Base-by-base conservation (phyloP, 257 asterid species). In the Fraxinus cuspidata region DNA sequence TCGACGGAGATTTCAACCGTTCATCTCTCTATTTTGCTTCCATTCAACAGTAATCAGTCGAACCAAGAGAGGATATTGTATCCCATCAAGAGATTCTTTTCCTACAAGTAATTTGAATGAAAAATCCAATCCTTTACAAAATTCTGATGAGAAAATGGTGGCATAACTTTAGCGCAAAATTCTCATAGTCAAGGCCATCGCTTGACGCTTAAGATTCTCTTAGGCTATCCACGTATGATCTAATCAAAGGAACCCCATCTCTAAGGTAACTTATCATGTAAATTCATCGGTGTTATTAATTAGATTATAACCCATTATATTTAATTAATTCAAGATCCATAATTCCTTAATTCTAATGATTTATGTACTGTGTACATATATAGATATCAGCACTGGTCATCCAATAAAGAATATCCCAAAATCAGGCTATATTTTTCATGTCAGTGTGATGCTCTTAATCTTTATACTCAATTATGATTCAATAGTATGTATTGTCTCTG, bases 41-140 rank as follows among this genome's bases (percentile, higher is more conserved):
- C 64, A 68, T 66, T 58, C 72, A 23, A 77, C 90, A 94, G 97
- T 92, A 65, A 82, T 94, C 82, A 90, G 97, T 29, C 91, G 85
- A 76, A 80, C 81, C 11, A 87, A 75, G 73, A 81, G 91, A 79
- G 76, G 69, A 44, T 86, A 80, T 84, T 40, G 63, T 44, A 56
- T 86, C 69, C 89, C 56, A 77, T 89, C 89, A 80, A 87, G 90
- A 70, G 80, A 86, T 75, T 81, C 81, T 74, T 70, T 78, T 49
- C 72, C 83, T 74, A 85, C 85, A 44, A 58, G 27, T 81, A 58
- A 2, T 79, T 70, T 80, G 18, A 23, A 83, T 80, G 81, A 79
- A 51, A 83, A 86, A 78, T 76, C 78, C 84, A 86, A 77, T 79
- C 89, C 93, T 66, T 72, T 85, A 60, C 87, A 90, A 67, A 87